phyloP scores from a whole-genome alignment of 139 green algal species.

The Tetradesmus lagerheimii region DNA sequence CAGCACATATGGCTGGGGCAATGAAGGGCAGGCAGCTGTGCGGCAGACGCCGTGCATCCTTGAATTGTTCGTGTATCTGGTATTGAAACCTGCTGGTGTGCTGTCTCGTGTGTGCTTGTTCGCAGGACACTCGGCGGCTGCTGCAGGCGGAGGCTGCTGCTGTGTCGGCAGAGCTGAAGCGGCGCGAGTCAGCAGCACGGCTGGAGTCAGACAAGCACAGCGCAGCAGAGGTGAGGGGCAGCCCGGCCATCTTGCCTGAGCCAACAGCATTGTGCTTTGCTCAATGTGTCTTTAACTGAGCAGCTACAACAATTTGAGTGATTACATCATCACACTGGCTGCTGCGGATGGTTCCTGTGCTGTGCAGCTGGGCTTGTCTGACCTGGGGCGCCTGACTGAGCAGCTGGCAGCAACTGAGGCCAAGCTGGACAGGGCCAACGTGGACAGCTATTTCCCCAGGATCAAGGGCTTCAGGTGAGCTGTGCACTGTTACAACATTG shows the following conservation, averaged over 20 bases:
- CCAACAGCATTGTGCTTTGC: no score
- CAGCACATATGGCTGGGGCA: no score
- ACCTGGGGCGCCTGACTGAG: slow-evolving; percentile 63
- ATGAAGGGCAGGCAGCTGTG: neutral
- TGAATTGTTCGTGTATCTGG: no score
- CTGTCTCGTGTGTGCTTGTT: neutral
- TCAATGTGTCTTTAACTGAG: no score
- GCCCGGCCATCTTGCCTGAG: no score
- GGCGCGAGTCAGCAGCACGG: slow-evolving; percentile 21
- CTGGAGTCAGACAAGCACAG: slow-evolving; percentile 16
- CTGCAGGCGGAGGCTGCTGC: slow-evolving; percentile 32
- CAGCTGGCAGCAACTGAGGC: slow-evolving; percentile 52
- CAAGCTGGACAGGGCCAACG: slow-evolving; percentile 72
- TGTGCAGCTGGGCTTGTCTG: slow-evolving; percentile 37
- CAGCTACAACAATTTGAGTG: no score
- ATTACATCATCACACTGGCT: neutral
- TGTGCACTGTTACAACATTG: no score
- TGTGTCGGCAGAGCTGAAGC: slow-evolving; percentile 33
- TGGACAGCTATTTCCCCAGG: slow-evolving; percentile 75
- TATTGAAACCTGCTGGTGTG: neutral
- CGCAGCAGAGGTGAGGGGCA: neutral
- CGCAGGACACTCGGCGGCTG: slow-evolving; percentile 45
- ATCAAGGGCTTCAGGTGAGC: slow-evolving; percentile 77
- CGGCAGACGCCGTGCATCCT: no score
- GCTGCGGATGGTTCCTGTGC: neutral